Base-by-base conservation (phyloP, 225 moss, liverwort and hornwort genomes). In the Marchantia polymorpha region DNA sequence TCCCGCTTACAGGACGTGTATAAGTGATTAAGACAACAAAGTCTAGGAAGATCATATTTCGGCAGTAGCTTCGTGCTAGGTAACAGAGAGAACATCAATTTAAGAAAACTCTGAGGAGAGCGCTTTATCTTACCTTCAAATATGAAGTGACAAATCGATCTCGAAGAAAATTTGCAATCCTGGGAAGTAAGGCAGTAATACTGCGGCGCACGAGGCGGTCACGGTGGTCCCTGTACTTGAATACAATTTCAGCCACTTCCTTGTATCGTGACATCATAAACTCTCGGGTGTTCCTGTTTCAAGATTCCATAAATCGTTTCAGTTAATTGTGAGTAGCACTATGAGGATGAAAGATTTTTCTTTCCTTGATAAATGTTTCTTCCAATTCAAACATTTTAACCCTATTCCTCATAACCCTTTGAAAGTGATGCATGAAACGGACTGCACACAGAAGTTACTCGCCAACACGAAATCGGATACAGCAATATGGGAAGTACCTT, bases 201-300 rank as follows among this genome's bases (percentile, higher is more conserved):
- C 99, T 99, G 72, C 92, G 93, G 73, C 93, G 88, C 69, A 99
- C 93, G 56, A 99, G 89, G 19, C 92, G 93, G 73, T 93, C 95
- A 60, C 99, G 92, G 82, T 95, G 91, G 20, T 93, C 92, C 49
- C 89, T 90, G 81, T 99, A 95, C 86, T 93, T 94, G 39, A 99
- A 93, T 60, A 99, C 99, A 82, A 99, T 95, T 51, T 87, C 93
- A 22, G 90, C 95, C 47, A 99, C 99, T 80, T 99, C 99, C 82
- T 95, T 99, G 90, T 99, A 95, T 10, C 93, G 90, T 55, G 99
- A 92, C 97, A 95, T 99, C 97, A 99, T 99, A 73, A 99, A 99
- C 81, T 99, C 97, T 65, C 92, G 87, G 22, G 95, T 99, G 55
- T 99, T 99, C 89, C 97, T 97, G 83, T 70, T 77, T 70, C 39